phyloP scores from a whole-genome alignment of 441 rosid genomes.

The Jatropha multifida region DNA sequence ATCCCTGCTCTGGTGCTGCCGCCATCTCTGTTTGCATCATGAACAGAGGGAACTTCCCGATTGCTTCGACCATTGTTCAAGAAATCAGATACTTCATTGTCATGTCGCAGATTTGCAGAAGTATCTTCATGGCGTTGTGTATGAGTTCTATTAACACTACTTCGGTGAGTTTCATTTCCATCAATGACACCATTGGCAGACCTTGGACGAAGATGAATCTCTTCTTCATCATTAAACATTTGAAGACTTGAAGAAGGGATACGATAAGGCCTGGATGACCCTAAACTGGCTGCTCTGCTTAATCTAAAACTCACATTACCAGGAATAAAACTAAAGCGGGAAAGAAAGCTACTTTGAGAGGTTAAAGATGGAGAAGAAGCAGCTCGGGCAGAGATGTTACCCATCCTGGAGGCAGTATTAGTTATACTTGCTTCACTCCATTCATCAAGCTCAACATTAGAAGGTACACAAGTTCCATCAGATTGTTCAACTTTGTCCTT shows the following conservation, averaged over 20 bases:
- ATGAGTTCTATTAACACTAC: conserved; percentile 9
- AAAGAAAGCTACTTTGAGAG: conserved; percentile 56
- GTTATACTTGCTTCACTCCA: conserved; percentile 43
- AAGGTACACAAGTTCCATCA: conserved; percentile 36
- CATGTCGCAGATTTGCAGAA: conserved; percentile 19
- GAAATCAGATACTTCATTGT: conserved; percentile 24
- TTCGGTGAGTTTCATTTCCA: conserved; percentile 40
- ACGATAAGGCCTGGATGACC: conserved; percentile 69
- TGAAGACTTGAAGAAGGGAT: conserved; percentile 42
- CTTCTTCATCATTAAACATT: conserved; percentile 40
- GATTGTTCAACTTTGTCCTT: conserved; percentile 42
- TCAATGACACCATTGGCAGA: conserved; percentile 33
- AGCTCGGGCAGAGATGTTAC: conserved; percentile 51
- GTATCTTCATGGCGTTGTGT: conserved; percentile 23
- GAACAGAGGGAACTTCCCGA: conserved; percentile 29
- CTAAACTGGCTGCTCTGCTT: conserved; percentile 70
- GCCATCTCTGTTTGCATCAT: conserved; percentile 35
- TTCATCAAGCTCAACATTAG: conserved; percentile 49
- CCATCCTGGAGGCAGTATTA: conserved; percentile 35
- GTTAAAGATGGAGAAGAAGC: conserved; percentile 39
- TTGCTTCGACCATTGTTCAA: conserved; percentile 21
- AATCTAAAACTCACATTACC: conserved; percentile 77
- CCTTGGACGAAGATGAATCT: conserved; percentile 31
- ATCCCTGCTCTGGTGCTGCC: conserved; percentile 34
- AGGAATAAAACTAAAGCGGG: conserved; percentile 80